Conservation (phyloP, 805 yeast genomes). For the Sugiyamaella marilandica region DNA sequence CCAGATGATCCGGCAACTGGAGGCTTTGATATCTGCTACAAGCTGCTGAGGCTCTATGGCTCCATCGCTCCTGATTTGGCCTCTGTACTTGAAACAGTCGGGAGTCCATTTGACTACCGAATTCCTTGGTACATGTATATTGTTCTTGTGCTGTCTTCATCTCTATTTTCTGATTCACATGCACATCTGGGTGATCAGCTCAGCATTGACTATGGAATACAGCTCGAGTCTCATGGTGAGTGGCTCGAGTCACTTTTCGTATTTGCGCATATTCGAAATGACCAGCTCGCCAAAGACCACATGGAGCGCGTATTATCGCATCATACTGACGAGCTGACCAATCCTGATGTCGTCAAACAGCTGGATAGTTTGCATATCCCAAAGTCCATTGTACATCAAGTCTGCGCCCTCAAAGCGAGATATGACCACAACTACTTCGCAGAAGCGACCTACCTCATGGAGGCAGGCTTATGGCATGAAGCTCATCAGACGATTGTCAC, state of each 20-base stretch:
- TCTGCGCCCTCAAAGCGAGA: constrained; percentile 55
- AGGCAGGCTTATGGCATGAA: constrained; percentile 53
- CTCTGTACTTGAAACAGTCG: constrained; percentile 12
- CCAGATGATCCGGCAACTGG: constrained; percentile 5
- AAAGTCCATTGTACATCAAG: constrained; percentile 42
- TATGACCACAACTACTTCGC: constrained; percentile 47
- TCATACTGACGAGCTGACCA: constrained; percentile 20
- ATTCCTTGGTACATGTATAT: constrained; percentile 48
- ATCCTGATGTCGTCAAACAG: not conserved
- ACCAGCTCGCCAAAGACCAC: constrained; percentile 39
- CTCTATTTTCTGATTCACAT: constrained; percentile 15
- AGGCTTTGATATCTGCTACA: constrained; percentile 10
- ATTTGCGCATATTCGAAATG: constrained; percentile 51
- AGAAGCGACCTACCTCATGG: constrained; percentile 57
- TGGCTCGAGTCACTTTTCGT: constrained; percentile 62
- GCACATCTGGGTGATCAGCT: constrained; percentile 35
- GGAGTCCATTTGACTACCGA: constrained; percentile 14
- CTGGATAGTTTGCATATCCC: constrained; percentile 48
- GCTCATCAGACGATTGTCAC: constrained; percentile 58
- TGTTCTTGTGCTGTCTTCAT: constrained; percentile 32
- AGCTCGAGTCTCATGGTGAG: constrained; percentile 44
- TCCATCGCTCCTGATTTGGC: constrained; percentile 9
- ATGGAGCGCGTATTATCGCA: constrained; percentile 33
- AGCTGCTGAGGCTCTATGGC: constrained; percentile 17
- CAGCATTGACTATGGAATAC: constrained; percentile 45